Base-by-base conservation (phyloP, 805 yeast genomes). In the Tetrapisispora namnaoensis region DNA sequence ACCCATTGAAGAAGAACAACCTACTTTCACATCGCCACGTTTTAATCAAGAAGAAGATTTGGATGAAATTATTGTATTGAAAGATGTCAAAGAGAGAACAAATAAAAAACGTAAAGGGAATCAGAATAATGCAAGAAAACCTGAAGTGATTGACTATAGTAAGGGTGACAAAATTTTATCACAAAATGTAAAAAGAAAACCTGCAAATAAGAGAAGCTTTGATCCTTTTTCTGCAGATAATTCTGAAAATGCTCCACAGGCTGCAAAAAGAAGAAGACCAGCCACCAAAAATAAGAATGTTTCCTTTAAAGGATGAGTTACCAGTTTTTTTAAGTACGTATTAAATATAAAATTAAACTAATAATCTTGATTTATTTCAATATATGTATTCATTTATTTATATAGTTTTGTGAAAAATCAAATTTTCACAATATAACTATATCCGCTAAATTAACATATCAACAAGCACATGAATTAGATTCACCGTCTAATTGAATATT, bases 401-500 rank as follows among this genome's bases (percentile, higher is more conserved):
- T 36, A 36, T 7, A 36, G 6, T 13, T 32, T 13, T 32, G 11
- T 32, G 4, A 14, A 32, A 4, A 7, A 13, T 5, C 11, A 4
- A 13, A 32, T 32, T 6, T 13, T 32, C 13, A 32, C 13, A 32
- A 13, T 14, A 17, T 24, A 39, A n/a, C 16, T 21, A 7, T 42
- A 13, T 42, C 11, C 30, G 30, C 30, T 42, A 28, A 10, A 17
- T 21, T 9, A 18, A 42, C 16, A 18, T 37, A 38, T 53, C 46
- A 87, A 67, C 96, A 88, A 22, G 80, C 81, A 72, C 96, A 89
- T 8, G 83, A 78, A 48, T 82, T 72, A 37, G 76, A 66, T 49
- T 89, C 96, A 49, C 82, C 83, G 62, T 90, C 97, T 59, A 91
- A 77, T 63, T 88, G 93, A 60, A 91, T 91, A 67, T 91, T 91